Base-by-base conservation (phyloP, 2,329 filamentous ascomycete species). In the Lachnellula subtilissima region DNA sequence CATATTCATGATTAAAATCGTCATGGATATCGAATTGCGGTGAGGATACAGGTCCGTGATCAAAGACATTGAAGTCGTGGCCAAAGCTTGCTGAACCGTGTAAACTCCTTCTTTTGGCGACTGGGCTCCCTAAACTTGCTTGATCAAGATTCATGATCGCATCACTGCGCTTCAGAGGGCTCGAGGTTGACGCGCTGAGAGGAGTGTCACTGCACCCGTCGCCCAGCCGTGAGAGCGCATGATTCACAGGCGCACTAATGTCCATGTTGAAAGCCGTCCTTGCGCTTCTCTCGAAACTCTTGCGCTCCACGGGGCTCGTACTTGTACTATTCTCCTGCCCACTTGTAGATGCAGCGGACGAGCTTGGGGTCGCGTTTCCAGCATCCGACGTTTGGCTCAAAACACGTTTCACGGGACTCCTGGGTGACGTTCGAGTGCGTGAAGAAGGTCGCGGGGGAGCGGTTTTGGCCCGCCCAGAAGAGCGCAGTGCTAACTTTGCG, bases 131-230 rank as follows among this genome's bases (percentile, higher is more conserved):
- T 54, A 88, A 78, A 65, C 81, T 87, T 28, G 85, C 79, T 61
- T 89, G 87, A 66, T 96, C 92, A 49, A 95, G 75, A 67, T 90
- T 91, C 88, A 96, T 93, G 51, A 87, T 87, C 45, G 89, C 87
- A 75, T 97, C 93, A 68, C 88, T 93, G 65, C 94, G 86, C 79
- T 97, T 97, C 64, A 97, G 76, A 5, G 93, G 92, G 69, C 93
- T 96, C 5, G 87, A 85, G 58, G 85, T 84, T 19, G 81, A 76
- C 17, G 82, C 76, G 49, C 77, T 74, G 48, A 77, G 73, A 50
- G 75, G 75, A 39, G 47, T 49, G 50, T 70, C 67, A 36, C 62
- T 69, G 48, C 72, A 75, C 17, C 70, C 70, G 51, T 84, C 81
- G 15, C 77, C 64, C n/a, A 81, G 70, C 61, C 79, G 79, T 45